These are phyloP conservation scores for Amphirosellinia nigrospora DNA, from an alignment of 495 filamentous ascomycete genomes.

Conservation along the genomic window DNA sequence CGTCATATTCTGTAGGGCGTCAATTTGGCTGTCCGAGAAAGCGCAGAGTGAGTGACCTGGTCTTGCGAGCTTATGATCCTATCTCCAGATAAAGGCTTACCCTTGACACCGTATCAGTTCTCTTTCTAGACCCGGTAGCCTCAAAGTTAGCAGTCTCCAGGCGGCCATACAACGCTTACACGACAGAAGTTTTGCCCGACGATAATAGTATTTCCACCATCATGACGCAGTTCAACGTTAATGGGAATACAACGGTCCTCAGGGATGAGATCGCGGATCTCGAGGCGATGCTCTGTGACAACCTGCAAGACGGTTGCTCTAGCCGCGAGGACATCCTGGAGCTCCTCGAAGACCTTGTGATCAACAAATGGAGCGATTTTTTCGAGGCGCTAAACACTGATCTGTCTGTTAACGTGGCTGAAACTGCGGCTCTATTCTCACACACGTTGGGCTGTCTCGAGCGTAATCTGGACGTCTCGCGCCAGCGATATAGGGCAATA, in stretches of 20 bases:
- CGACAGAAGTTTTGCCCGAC: background rate
- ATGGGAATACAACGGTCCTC: slow-evolving; percentile 1
- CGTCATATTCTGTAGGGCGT: slow-evolving; percentile 39
- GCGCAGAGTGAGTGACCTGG: slow-evolving; percentile 21
- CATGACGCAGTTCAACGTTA: background rate
- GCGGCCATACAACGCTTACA: slow-evolving; percentile 13
- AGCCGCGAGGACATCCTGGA: slow-evolving; percentile 16
- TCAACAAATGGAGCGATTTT: slow-evolving; percentile 44
- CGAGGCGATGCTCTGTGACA: slow-evolving; percentile 34
- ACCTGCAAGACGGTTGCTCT: slow-evolving; percentile 21
- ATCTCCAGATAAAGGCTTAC: background rate
- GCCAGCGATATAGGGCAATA: background rate
- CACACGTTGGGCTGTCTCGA: slow-evolving; percentile 42
- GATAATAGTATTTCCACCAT: background rate
- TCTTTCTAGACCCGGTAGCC: slow-evolving; percentile 39
- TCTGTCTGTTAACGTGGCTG: background rate
- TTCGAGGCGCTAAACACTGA: slow-evolving; percentile 39
- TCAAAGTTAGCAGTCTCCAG: slow-evolving; percentile 24
- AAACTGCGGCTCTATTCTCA: slow-evolving; percentile 33
- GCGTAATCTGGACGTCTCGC: slow-evolving; percentile 36
- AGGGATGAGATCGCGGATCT: slow-evolving; percentile 30
- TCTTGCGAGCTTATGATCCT: background rate
- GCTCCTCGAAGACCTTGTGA: slow-evolving; percentile 36
- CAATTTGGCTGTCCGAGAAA: slow-evolving; percentile 36
- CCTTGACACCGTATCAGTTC: slow-evolving; percentile 29